These are phyloP conservation scores for Huntiella omanensis DNA, from an alignment of 2,329 filamentous ascomycete genomes.

Conservation along the genomic window DNA sequence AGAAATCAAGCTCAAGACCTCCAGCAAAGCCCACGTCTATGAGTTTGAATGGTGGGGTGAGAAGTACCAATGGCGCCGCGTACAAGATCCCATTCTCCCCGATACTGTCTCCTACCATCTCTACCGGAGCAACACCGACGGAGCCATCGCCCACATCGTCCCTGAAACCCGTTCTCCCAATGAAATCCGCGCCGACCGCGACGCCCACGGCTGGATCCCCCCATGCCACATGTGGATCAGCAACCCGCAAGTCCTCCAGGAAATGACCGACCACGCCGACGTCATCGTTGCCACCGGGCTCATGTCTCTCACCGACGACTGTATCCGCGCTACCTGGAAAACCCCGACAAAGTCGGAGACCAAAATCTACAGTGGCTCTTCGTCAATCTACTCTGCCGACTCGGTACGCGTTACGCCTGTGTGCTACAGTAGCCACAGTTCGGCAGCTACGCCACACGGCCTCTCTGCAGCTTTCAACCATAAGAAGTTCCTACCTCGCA, in stretches of 20 bases:
- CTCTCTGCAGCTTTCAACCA: no score
- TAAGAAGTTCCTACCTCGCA: no score
- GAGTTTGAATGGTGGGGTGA: constrained; percentile 90
- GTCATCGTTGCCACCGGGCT: constrained; percentile 82
- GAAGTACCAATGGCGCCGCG: constrained; percentile 66
- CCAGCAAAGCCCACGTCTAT: constrained; percentile 54
- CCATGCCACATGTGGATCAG: constrained; percentile 84
- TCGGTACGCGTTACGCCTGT: not conserved
- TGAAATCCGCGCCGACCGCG: constrained; percentile 52
- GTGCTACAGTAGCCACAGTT: no score
- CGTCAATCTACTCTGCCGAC: not conserved
- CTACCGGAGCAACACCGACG: constrained; percentile 41
- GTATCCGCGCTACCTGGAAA: constrained; percentile 59
- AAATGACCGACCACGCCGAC: constrained; percentile 65
- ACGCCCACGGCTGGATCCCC: constrained; percentile 73
- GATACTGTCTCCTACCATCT: constrained; percentile 62
- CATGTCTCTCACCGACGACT: constrained; percentile 75
- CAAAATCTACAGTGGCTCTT: constrained; percentile 15
- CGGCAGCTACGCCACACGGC: no score
- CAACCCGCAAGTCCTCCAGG: constrained; percentile 49
- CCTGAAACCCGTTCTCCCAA: constrained; percentile 56
- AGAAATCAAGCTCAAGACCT: constrained; percentile 49
- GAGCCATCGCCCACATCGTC: constrained; percentile 64
- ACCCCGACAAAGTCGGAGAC: constrained; percentile 18
- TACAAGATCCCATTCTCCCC: constrained; percentile 45